Evolutionary conservation across 768 basidiomycete species (phyloP), one percentile per base, ranked within the genome.

Genomic region (Psilocybe sp.): DNA sequence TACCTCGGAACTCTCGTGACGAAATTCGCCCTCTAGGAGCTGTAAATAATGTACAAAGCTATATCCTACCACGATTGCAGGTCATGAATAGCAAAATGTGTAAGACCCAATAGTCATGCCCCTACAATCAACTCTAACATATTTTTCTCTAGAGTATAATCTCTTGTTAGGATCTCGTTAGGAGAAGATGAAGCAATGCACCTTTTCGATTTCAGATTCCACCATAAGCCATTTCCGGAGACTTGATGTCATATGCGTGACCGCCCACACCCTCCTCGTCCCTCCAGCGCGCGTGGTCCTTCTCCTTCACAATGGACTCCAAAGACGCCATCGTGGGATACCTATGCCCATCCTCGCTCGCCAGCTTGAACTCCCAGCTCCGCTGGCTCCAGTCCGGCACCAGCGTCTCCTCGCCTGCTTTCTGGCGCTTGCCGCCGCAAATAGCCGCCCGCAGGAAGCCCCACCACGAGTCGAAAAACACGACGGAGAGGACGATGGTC

Each of bases 391-490:
- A 82, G 67, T 89, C 86, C 0, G 80, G 79, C 23, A 85, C 70
- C 65, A 87, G 64, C 48, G 78, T 75, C 62, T 88, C 86, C 31
- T 71, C 72, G 8, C 60, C 40, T 19, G 15, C 43, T 35, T 33
- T 38, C 41, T 63, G 64, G 55, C 63, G 64, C 28, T 64, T 65
- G 52, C 54, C 52, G 9, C 77, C 73, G 49, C 74, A 72, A 16
- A 80, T 39, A 42, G 80, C 58, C 40, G 80, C 82, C 33, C 73
- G 67, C 46, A 85, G 46, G 63, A 87, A 82, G 19, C 78, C 73
- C 76, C 77, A 82, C 76, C 85, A 83, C 33, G 80, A 76, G 66
- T 90, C 86, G 66, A 87, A 88, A 67, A 84, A 89, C 23, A 84
- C 76, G 47, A 81, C 68, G 7, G 75, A 68, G 43, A 87, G 70